A percentile compares a stretch with the other conserved stretches of the same genome.
phyloP scores from a whole-genome alignment of 768 basidiomycete species.

The Rickenella mellea region DNA sequence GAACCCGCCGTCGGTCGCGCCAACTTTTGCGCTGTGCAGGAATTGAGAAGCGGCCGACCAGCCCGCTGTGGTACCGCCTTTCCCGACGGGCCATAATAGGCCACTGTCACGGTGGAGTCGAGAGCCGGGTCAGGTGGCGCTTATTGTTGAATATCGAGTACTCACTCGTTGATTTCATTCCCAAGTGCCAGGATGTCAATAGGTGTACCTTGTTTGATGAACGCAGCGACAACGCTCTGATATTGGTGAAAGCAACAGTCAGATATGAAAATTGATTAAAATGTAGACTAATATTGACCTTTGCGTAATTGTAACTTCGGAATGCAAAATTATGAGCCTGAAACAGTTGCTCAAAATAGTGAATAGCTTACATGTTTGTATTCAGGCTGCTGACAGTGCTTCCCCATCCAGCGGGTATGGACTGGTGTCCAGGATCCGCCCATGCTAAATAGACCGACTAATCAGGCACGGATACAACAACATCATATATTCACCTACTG shows the following conservation, averaged over 20 bases:
- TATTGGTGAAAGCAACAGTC: constrained; percentile 44
- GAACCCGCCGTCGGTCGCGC: constrained; percentile 35
- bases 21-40: constrained; percentile 48
- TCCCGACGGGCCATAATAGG: constrained; percentile 51
- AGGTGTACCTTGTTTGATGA: constrained; percentile 43
- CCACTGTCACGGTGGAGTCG: no score
- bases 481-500: constrained; percentile 32
- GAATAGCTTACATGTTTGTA: constrained; percentile 43
- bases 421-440: constrained; percentile 58
- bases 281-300: no score
- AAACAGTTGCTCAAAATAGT: background rate
- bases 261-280: no score
- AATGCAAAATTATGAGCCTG: background rate
- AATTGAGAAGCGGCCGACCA: constrained; percentile 46
- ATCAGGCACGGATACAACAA: background rate
- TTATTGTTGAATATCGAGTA: no score
- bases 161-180: constrained; percentile 62
- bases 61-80: constrained; percentile 42
- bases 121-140: no score
- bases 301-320: no score
- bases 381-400: constrained; percentile 39
- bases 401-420: constrained; percentile 49
- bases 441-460: constrained; percentile 21
- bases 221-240: constrained; percentile 38
- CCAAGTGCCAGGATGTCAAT: constrained; percentile 48